phyloP scores from a whole-genome alignment of 495 filamentous ascomycete genomes.

The Lasiosphaeria hispida region DNA sequence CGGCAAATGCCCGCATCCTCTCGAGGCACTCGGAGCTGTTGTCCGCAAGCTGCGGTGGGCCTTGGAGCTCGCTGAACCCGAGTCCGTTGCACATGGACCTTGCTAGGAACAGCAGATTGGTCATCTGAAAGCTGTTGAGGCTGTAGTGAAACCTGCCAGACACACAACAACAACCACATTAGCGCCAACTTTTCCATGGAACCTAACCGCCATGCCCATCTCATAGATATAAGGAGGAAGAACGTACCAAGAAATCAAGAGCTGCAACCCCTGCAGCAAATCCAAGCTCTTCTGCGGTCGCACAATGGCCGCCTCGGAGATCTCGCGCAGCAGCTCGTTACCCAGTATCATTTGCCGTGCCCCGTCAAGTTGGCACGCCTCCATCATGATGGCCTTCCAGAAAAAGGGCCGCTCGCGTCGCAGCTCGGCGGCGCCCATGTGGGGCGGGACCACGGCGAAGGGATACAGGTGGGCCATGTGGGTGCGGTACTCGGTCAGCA shows the following conservation, averaged over 20 bases:
- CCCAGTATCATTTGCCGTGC: conserved; percentile 25
- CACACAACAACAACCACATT: neutral
- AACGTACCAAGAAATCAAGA: conserved; percentile 29
- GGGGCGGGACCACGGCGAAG: conserved; percentile 26
- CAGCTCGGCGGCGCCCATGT: conserved; percentile 24
- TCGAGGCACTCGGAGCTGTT: conserved; percentile 21
- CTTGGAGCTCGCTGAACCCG: conserved; percentile 17
- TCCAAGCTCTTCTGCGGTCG: conserved; percentile 23
- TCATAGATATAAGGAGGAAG: neutral
- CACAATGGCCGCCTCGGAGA: conserved; percentile 21
- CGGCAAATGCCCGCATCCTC: conserved; percentile 29
- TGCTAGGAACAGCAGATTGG: conserved; percentile 31
- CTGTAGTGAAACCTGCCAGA: conserved; percentile 27
- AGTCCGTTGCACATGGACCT: conserved; percentile 25
- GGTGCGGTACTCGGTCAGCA: conserved; percentile 19
- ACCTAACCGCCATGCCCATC: neutral
- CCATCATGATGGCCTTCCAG: conserved; percentile 36
- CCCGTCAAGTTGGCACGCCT: conserved; percentile 28
- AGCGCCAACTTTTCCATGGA: too few species aligned
- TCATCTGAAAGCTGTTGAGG: conserved; percentile 31
- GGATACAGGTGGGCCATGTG: conserved; percentile 24
- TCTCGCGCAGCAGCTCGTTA: conserved; percentile 26
- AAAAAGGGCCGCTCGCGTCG: conserved; percentile 25
- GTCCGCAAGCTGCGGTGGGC: neutral
- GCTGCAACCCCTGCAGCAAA: conserved; percentile 29